phyloP scores from a whole-genome alignment of 257 asterid genomes.

The Eucommia ulmoides region DNA sequence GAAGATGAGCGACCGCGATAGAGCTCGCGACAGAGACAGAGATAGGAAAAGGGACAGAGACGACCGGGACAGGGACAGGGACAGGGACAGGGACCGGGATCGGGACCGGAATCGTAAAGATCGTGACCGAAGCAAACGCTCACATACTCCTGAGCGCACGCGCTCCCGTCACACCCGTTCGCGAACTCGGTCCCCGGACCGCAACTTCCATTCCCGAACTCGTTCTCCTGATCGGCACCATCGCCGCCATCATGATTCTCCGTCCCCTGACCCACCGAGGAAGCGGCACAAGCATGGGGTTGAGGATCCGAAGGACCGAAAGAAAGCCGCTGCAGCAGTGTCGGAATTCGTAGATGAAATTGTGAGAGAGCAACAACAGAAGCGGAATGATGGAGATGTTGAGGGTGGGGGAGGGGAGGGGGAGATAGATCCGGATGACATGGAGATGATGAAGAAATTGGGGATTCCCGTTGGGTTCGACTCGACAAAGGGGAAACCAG shows the following conservation, averaged over 20 bases:
- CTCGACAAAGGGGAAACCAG: conserved; percentile 89
- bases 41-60: conserved; percentile 12
- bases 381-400: conserved; percentile 29
- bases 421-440: conserved; percentile 69
- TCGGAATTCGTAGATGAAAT: conserved; percentile 24
- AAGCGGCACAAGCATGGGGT: conserved; percentile 58
- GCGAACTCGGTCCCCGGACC: conserved; percentile 74
- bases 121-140: conserved; percentile 27
- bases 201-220: conserved; percentile 17
- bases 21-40: conserved; percentile 45
- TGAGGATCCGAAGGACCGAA: conserved; percentile 31
- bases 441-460: conserved; percentile 91
- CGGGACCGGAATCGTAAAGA: conserved; percentile 10
- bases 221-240: conserved; percentile 8
- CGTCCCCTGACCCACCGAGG: conserved; percentile 33
- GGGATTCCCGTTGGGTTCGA: conserved; percentile 93
- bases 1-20: conserved; percentile 7
- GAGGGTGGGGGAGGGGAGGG: conserved; percentile 17
- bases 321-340: conserved; percentile 15
- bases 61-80: conserved; percentile 23
- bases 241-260: not conserved
- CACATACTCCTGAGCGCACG: conserved; percentile 73
- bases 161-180: conserved; percentile 63
- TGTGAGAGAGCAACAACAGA: conserved; percentile 33
- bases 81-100: conserved; percentile 16